Percentiles rank a stretch among this genome's conserved stretches.
phyloP scores from a whole-genome alignment of 225 moss, liverwort and hornwort genomes.

The Asterella californica region DNA sequence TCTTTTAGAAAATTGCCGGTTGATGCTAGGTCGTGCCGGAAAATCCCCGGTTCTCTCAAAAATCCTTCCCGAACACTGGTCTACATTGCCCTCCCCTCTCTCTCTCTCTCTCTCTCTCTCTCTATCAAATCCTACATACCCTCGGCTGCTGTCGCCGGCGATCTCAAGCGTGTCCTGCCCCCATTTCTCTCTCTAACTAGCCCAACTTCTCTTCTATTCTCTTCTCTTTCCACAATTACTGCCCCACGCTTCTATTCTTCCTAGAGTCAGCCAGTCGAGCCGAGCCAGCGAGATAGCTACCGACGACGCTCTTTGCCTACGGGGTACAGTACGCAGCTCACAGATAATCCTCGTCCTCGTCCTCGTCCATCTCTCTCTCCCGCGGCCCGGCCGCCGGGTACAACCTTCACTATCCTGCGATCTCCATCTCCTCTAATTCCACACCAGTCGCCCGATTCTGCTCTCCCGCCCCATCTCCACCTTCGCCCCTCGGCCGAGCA shows the following conservation, averaged over 20 bases:
- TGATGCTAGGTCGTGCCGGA: no score
- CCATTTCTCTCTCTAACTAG: conserved; percentile 24
- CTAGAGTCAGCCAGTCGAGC: background rate
- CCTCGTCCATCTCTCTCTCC: background rate
- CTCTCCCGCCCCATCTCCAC: background rate
- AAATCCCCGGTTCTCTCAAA: no score
- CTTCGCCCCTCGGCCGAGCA: background rate
- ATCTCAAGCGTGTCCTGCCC: conserved; percentile 12
- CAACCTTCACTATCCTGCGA: background rate
- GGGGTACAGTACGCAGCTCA: background rate
- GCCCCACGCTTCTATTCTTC: conserved; percentile 24
- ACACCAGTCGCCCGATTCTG: background rate
- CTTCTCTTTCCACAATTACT: conserved; percentile 29
- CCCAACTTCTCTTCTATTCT: conserved; percentile 14
- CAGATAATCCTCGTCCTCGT: background rate
- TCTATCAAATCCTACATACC: background rate
- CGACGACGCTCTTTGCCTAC: background rate
- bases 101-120: background rate
- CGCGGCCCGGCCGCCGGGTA: background rate
- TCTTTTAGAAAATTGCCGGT: no score
- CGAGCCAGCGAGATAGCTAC: background rate
- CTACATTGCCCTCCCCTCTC: no score
- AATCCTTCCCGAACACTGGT: no score
- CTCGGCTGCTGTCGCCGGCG: conserved; percentile 8
- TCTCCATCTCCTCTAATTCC: background rate